Evolutionary conservation across 371 early-diverging fungal genomes (phyloP).

Genomic region (Rhizopus sp.): DNA sequence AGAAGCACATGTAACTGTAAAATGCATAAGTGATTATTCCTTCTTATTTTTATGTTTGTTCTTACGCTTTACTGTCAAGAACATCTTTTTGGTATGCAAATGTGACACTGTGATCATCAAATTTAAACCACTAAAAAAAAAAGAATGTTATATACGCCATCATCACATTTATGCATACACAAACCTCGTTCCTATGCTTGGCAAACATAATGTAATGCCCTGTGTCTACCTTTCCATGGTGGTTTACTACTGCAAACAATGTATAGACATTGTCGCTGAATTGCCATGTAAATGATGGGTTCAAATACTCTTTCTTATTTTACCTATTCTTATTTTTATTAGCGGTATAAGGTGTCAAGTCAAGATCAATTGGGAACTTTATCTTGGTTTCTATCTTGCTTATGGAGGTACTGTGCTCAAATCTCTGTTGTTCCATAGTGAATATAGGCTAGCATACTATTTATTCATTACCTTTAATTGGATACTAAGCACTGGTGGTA

Average conservation of each 20-base stretch:
- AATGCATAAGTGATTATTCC: not conserved
- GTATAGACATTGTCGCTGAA: slow-evolving; percentile 68
- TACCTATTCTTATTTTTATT: slow-evolving; percentile 30
- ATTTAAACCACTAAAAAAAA: slow-evolving; percentile 82
- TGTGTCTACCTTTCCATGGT: slow-evolving; percentile 88
- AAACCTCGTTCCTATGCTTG: slow-evolving; percentile 75
- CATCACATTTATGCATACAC: not conserved
- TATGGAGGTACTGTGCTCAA: slow-evolving; percentile 74
- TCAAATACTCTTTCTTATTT: slow-evolving; percentile 9
- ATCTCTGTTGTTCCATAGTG: slow-evolving; percentile 59
- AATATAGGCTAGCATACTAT: not conserved
- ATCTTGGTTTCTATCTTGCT: slow-evolving; percentile 90
- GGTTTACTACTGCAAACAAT: slow-evolving; percentile 91
- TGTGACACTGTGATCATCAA: slow-evolving; percentile 88
- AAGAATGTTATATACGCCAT: not conserved
- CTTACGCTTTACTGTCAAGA: slow-evolving; percentile 75
- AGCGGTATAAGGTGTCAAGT: slow-evolving; percentile 91
- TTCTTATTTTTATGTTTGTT: not conserved
- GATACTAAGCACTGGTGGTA: slow-evolving; percentile 88
- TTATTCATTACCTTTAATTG: slow-evolving; percentile 77
- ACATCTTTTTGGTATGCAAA: slow-evolving; percentile 74
- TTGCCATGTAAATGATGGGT: not conserved
- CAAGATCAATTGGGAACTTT: slow-evolving; percentile 83
- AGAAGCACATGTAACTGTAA: slow-evolving; percentile 88
- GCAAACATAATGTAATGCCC: slow-evolving; percentile 93